Percentiles rank a stretch among this genome's conserved stretches.
Conservation (phyloP, 1,139 yeast species). For the Kodamaea anthophila region DNA sequence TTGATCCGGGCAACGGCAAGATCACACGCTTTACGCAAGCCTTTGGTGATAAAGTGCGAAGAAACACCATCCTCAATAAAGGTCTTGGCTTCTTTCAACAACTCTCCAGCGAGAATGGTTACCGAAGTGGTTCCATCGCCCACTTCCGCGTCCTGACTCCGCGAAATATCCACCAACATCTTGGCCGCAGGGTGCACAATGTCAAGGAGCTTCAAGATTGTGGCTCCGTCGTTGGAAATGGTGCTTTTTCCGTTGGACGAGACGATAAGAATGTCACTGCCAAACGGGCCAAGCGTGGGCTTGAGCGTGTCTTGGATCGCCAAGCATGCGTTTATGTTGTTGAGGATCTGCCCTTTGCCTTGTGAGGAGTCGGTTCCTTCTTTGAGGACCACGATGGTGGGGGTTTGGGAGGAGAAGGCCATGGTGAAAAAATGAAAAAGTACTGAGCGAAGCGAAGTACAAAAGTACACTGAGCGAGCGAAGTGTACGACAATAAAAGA, state of each 20-base stretch:
- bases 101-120: slow-evolving; percentile 89
- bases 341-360: slow-evolving; percentile 91
- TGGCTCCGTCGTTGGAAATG: slow-evolving; percentile 97
- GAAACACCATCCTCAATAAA: slow-evolving; percentile 96
- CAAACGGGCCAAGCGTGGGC: slow-evolving; percentile 95
- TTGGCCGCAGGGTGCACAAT: slow-evolving; percentile 98
- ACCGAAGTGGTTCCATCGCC: slow-evolving; percentile 99
- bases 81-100: slow-evolving; percentile 80
- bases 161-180: slow-evolving; percentile 87
- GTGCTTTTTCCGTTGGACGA: slow-evolving; percentile 81
- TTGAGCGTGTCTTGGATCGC: slow-evolving; percentile 95
- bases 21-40: slow-evolving; percentile 75
- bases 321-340: slow-evolving; percentile 92
- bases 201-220: slow-evolving; percentile 83
- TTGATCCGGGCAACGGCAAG: slow-evolving; percentile 68
- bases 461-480: too few relatives aligned
- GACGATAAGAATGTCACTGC: slow-evolving; percentile 89
- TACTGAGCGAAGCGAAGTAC: slow-evolving; percentile 1
- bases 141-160: slow-evolving; percentile 97
- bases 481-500: too few relatives aligned
- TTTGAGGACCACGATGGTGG: slow-evolving; percentile 92
- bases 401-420: slow-evolving; percentile 90
- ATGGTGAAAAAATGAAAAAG: slow-evolving; percentile 25
- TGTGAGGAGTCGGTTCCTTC: slow-evolving; percentile 98
- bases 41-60: slow-evolving; percentile 81